Base-by-base conservation (phyloP, 257 asterid species). In the Anisodus tanguticus region DNA sequence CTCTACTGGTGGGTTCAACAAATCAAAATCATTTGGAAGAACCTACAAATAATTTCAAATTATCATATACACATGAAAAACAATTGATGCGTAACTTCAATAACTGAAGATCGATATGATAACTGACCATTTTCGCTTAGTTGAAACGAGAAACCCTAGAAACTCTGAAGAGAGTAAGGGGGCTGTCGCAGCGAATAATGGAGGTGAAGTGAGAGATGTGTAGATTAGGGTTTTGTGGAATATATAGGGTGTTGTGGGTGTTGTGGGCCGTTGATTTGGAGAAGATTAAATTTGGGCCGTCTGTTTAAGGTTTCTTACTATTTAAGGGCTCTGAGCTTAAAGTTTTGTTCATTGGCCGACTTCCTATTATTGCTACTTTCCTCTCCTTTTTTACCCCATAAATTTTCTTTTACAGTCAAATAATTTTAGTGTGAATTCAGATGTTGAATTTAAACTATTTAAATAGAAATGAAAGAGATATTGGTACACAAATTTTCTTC, bases 1-100 rank as follows among this genome's bases (percentile, higher is more conserved):
- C 82, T 93, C 93, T 49, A 92, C 91, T 67, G 94, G 91, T 6
- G 97, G 95, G 88, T 93, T 91, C 70, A 92, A 89, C 92, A 91
- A 82, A 87, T 91, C 94, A 51, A 80, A 22, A 26, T 91, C 93
- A 84, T 92, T 90, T 2, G 94, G 86, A 26, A 91, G 91, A 82
- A 86, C 92, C 92, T 92, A 59, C 22, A 2, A 58, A 15, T 16
- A 41, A 41, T 15, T 57, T n/a, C 13, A 57, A 64, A 15, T 57
- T 1, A 57, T n/a, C 53, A 59, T 0, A 41, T 0, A 81, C 37
- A 26, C 35, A 15, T 57, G 3, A 12, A 57, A 16, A 31, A 31
- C 35, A 31, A 31, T 31, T 31, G 35, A 31, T 31, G 35, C 1
- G 35, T 31, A 31, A 31, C 6, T 4, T 6, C 4, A 31, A 31